A percentile compares a stretch with the other conserved stretches of the same genome.
Conservation (phyloP, 108 stramenopile species). For the Thalassiosira profunda region DNA sequence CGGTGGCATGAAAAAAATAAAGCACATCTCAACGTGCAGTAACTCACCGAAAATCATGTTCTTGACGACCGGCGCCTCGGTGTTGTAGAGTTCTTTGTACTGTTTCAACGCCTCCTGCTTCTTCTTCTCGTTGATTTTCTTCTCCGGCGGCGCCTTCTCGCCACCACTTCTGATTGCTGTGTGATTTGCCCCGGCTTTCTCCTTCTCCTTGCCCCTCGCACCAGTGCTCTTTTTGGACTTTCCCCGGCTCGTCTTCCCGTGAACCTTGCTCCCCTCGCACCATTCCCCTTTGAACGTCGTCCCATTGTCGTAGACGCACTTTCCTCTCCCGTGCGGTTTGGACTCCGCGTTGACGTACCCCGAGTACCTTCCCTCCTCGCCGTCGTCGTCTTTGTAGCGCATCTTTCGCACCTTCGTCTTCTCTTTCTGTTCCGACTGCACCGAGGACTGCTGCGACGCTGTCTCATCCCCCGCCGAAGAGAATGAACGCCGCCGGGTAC, state of each 20-base stretch:
- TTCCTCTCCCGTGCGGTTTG: conserved; percentile 36
- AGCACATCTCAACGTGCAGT: too few relatives aligned
- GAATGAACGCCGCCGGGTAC: background rate
- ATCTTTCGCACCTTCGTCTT: conserved; percentile 34
- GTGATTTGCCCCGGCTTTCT: too few relatives aligned
- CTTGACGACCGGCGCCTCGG: conserved; percentile 25
- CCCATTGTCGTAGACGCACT: conserved; percentile 20
- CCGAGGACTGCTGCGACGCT: conserved; percentile 8
- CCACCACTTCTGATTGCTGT: too few relatives aligned
- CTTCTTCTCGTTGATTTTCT: background rate
- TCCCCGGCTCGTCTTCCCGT: conserved; percentile 32
- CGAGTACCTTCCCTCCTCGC: conserved; percentile 28
- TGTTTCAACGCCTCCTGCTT: conserved; percentile 14
- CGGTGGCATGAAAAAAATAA: too few relatives aligned
- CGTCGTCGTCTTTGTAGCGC: conserved; percentile 14
- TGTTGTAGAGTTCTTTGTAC: conserved; percentile 31
- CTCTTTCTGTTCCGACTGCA: conserved; percentile 4
- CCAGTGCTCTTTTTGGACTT: background rate
- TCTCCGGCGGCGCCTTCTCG: background rate
- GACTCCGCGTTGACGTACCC: conserved; percentile 32
- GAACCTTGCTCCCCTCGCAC: conserved; percentile 33
- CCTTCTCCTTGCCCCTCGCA: background rate
- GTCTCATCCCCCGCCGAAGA: conserved; percentile 2
- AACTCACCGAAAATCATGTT: conserved; percentile 43
- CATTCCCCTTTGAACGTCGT: conserved; percentile 19